Percentiles rank a stretch among this genome's conserved stretches.
Conservation (phyloP, 371 early-diverging fungal genomes). For the Mucor racemosus region DNA sequence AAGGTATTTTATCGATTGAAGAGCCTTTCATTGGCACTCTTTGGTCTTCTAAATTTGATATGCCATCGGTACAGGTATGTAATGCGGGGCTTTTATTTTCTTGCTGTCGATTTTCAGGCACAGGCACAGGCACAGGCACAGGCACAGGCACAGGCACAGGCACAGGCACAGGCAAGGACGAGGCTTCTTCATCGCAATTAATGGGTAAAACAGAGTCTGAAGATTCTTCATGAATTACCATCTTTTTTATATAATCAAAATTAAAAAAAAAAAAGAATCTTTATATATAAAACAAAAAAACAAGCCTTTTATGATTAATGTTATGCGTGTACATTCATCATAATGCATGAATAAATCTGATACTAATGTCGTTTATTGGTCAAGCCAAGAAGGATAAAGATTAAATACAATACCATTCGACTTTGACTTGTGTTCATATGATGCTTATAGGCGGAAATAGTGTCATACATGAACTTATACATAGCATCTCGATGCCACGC, state of each 20-base stretch:
- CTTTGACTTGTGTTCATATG: too few species aligned
- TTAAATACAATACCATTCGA: too few species aligned
- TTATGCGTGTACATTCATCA: neutral
- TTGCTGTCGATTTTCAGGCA: neutral
- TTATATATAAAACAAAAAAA: neutral
- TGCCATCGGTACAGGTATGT: neutral
- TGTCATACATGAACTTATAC: neutral
- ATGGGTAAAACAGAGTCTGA: slow-evolving; percentile 50
- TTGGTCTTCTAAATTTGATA: neutral
- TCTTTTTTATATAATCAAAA: neutral
- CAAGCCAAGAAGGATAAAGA: too few species aligned
- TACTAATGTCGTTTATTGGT: neutral
- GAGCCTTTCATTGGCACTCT: neutral
- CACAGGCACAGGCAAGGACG: slow-evolving; percentile 40
- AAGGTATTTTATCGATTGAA: too few species aligned
- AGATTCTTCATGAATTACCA: neutral
- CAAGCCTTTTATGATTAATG: neutral
- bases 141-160: too few species aligned
- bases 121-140: neutral
- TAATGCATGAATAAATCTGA: neutral
- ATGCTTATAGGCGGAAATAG: neutral
- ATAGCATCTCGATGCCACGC: neutral
- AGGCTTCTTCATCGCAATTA: slow-evolving; percentile 80
- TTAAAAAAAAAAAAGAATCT: neutral
- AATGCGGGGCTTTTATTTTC: neutral